Evolutionary conservation across 179 eudicot genomes (phyloP).

Genomic region (Silene noctiflora): DNA sequence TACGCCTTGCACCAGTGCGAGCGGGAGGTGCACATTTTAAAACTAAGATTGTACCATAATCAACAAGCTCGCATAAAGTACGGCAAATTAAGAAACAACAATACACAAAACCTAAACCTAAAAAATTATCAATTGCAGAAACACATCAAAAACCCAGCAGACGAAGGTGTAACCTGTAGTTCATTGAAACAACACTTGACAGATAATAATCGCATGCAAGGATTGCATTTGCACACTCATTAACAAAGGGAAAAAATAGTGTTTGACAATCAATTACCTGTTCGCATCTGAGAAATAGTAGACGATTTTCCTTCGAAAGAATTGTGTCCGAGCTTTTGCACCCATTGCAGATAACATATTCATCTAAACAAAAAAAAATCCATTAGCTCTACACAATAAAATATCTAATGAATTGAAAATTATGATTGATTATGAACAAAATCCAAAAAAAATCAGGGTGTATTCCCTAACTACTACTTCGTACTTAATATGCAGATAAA

Average conservation of each 20-base stretch:
- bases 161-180: neutral
- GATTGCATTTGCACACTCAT: neutral
- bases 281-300: constrained; percentile 87
- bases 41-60: neutral
- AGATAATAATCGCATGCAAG: too few relatives aligned
- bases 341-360: constrained; percentile 94
- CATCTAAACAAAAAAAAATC: constrained; percentile 41
- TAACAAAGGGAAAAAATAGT: neutral
- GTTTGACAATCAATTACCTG: constrained; percentile 42
- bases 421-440: neutral
- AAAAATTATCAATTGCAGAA: too few relatives aligned
- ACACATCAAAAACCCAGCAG: too few relatives aligned
- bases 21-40: too few relatives aligned
- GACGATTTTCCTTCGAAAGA: constrained; percentile 83
- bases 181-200: neutral
- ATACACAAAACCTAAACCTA: neutral
- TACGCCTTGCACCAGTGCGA: too few relatives aligned
- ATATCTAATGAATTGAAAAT: neutral
- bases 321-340: constrained; percentile 97
- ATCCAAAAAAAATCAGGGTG: neutral
- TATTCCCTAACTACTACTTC: neutral
- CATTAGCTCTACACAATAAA: neutral
- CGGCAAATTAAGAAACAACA: neutral
- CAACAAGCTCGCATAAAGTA: neutral
- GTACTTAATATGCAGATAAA: neutral